phyloP scores from a whole-genome alignment of 176 grass and related monocot genomes.

The Tillandsia leiboldiana region DNA sequence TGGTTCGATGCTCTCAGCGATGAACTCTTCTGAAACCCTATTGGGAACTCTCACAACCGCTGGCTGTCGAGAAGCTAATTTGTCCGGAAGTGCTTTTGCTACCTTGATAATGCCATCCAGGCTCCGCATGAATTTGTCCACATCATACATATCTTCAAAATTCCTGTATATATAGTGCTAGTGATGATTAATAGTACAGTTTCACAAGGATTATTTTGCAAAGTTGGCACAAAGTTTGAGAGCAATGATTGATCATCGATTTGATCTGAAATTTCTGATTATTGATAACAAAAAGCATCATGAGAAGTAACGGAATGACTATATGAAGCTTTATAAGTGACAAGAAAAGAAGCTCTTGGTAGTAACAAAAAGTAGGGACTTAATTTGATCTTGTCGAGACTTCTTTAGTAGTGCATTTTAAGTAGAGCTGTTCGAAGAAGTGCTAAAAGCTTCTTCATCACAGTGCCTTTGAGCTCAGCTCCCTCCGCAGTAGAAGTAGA shows the following conservation, averaged over 20 bases:
- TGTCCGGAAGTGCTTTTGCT: slow-evolving; percentile 39
- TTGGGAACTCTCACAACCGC: slow-evolving; percentile 71
- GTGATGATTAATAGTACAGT: slow-evolving; percentile 4
- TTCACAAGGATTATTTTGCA: slow-evolving; percentile 1
- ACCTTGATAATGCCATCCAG: slow-evolving; percentile 64
- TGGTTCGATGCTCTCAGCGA: slow-evolving; percentile 48
- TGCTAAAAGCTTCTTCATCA: too few relatives aligned
- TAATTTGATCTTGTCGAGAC: too few relatives aligned
- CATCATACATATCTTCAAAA: slow-evolving; percentile 80
- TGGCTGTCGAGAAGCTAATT: slow-evolving; percentile 46
- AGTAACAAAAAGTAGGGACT: not conserved
- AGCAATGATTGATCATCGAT: not conserved
- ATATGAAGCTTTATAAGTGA: not conserved
- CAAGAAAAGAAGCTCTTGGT: not conserved
- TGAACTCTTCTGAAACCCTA: slow-evolving; percentile 49
- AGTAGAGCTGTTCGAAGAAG: too few relatives aligned
- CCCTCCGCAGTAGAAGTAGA: too few relatives aligned
- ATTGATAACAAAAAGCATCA: not conserved
- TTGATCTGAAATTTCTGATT: not conserved
- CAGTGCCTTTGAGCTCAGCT: too few relatives aligned
- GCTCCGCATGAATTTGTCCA: slow-evolving; percentile 51
- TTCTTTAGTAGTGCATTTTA: too few relatives aligned
- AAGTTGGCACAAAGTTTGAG: slow-evolving; percentile 1
- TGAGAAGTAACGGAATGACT: not conserved
- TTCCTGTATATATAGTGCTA: slow-evolving; percentile 38